Evolutionary conservation across 345 rosid genomes (phyloP).

Genomic region (Stellera chamaejasme): DNA sequence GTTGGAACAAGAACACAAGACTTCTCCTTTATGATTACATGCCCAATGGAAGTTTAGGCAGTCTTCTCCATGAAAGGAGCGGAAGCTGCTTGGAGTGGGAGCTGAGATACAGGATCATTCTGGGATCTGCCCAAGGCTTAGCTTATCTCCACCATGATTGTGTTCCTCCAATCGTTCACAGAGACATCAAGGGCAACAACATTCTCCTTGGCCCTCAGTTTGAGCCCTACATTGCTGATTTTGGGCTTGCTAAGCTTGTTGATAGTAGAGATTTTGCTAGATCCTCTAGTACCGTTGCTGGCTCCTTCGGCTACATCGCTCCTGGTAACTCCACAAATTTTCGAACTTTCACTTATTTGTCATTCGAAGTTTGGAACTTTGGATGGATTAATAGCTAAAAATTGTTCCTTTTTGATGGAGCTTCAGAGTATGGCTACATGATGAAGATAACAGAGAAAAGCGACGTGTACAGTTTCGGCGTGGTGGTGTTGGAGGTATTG

Average conservation of each 20-base stretch:
- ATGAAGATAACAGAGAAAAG: constrained; percentile 89
- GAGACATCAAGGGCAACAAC: constrained; percentile 94
- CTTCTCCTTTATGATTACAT: constrained; percentile 83
- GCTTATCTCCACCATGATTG: constrained; percentile 94
- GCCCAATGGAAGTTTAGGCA: constrained; percentile 81
- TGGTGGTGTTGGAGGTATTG: constrained; percentile 64
- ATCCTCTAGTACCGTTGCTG: constrained; percentile 86
- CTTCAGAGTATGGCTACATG: constrained; percentile 76
- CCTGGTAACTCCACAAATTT: constrained; percentile 46
- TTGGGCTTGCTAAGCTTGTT: constrained; percentile 83
- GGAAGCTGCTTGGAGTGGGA: constrained; percentile 69
- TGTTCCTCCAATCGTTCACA: constrained; percentile 80
- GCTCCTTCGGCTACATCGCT: constrained; percentile 94
- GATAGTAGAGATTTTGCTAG: constrained; percentile 64
- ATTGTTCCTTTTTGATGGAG: not conserved
- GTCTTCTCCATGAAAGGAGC: constrained; percentile 62
- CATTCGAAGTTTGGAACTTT: too few relatives aligned
- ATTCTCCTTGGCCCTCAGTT: constrained; percentile 75
- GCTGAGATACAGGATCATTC: constrained; percentile 54
- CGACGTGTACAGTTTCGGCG: constrained; percentile 87
- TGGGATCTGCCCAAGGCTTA: constrained; percentile 86
- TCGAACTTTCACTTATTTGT: too few relatives aligned
- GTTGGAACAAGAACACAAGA: constrained; percentile 74
- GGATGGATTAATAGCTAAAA: not conserved
- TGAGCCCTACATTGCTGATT: constrained; percentile 87